These are phyloP conservation scores for Colletotrichum viniferum DNA, from an alignment of 2,329 filamentous ascomycete genomes.

Conservation along the genomic window DNA sequence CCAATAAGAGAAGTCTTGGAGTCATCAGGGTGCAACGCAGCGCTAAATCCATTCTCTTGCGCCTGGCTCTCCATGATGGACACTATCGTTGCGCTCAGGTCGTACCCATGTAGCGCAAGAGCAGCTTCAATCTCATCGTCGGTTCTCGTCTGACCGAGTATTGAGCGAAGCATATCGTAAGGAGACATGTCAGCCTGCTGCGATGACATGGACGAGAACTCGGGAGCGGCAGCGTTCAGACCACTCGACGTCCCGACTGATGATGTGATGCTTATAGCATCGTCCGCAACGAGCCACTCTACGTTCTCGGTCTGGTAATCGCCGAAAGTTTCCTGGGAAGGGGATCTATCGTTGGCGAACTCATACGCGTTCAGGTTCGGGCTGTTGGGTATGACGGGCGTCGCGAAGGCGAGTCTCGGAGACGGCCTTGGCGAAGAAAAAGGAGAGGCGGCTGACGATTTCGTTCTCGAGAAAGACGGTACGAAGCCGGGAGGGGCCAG, in stretches of 20 bases:
- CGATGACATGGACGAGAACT: conserved; percentile 66
- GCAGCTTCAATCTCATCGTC: conserved; percentile 96
- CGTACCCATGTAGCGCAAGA: conserved; percentile 87
- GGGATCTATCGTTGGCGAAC: conserved; percentile 82
- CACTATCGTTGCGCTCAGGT: conserved; percentile 89
- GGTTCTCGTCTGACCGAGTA: conserved; percentile 84
- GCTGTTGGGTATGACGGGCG: conserved; percentile 90
- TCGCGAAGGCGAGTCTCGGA: conserved; percentile 86
- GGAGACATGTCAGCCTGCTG: conserved; percentile 92
- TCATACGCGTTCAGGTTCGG: conserved; percentile 95
- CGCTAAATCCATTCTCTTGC: conserved; percentile 39
- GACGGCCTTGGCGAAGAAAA: conserved; percentile 95
- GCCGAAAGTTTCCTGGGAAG: conserved; percentile 84
- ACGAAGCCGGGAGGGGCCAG: conserved; percentile 84
- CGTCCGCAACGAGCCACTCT: conserved; percentile 95
- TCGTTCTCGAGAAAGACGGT: conserved; percentile 78
- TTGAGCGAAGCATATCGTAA: conserved; percentile 96
- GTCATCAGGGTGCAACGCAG: conserved; percentile 48
- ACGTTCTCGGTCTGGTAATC: conserved; percentile 94
- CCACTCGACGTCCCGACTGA: conserved; percentile 71
- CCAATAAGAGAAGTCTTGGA: conserved; percentile 79
- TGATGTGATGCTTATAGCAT: conserved; percentile 79
- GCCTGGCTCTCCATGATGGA: conserved; percentile 80
- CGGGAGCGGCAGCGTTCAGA: conserved; percentile 80
- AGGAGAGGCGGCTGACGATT: conserved; percentile 81